phyloP scores from a whole-genome alignment of 305 asterid species.

The Nicotiana rustica region DNA sequence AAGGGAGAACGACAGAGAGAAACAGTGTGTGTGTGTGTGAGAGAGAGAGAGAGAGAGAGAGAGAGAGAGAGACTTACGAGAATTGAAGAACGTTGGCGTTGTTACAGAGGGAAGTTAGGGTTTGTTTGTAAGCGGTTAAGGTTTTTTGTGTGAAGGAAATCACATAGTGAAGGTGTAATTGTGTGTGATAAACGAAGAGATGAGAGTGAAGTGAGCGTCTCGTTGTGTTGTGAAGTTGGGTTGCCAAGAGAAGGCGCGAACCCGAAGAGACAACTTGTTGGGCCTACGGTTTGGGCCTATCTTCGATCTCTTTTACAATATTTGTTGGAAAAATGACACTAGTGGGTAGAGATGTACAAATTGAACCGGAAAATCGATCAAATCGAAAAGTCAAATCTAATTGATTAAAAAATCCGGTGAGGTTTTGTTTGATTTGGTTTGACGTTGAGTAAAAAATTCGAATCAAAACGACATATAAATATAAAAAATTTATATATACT shows the following conservation, averaged over 20 bases:
- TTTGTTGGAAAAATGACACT: too few relatives aligned
- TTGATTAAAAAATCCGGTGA: too few relatives aligned
- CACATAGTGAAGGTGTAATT: constrained; percentile 32
- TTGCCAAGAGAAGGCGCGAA: constrained; percentile 42
- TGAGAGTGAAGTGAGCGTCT: not conserved
- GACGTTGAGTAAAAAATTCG: too few relatives aligned
- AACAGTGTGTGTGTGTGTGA: not conserved
- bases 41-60: constrained; percentile 28
- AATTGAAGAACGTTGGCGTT: not conserved
- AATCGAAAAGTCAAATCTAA: too few relatives aligned
- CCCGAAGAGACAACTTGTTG: constrained; percentile 38
- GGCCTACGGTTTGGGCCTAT: constrained; percentile 17
- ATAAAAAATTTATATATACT: too few relatives aligned
- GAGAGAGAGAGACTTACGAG: constrained; percentile 33
- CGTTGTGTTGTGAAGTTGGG: constrained; percentile 26
- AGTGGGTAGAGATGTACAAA: too few relatives aligned
- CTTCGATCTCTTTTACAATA: too few relatives aligned
- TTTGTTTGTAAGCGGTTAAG: constrained; percentile 29
- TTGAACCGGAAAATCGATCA: too few relatives aligned
- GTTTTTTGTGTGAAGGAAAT: not conserved
- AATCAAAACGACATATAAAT: too few relatives aligned
- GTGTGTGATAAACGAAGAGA: constrained; percentile 34
- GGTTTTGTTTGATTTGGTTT: too few relatives aligned
- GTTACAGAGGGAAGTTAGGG: constrained; percentile 38
- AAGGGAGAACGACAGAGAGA: constrained; percentile 39